Evolutionary conservation across 768 basidiomycete genomes (phyloP).

Genomic region (Peribolospora baueri): DNA sequence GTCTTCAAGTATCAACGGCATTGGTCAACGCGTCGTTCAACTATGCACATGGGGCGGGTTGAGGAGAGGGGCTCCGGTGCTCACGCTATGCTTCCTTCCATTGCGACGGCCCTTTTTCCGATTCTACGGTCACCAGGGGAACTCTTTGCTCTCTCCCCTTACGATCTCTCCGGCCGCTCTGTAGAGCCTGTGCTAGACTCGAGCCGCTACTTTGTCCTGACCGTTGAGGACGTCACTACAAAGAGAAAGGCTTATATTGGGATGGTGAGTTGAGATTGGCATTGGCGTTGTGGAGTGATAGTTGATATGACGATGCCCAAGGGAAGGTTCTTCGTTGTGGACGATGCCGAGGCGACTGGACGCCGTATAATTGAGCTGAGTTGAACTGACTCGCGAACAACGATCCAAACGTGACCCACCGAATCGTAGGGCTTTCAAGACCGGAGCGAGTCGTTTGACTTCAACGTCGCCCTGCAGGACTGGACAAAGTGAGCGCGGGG

Average conservation of each 20-base stretch:
- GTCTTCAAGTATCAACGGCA: no score
- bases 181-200: conserved; percentile 11
- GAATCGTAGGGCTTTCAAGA: conserved; percentile 10
- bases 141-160: conserved; percentile 12
- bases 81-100: no score
- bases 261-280: neutral
- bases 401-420: no score
- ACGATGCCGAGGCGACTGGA: no score
- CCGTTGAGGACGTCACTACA: conserved; percentile 9
- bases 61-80: no score
- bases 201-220: conserved; percentile 12
- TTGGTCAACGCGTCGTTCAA: no score
- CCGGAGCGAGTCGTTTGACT: conserved; percentile 14
- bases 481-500: no score
- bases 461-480: conserved; percentile 15
- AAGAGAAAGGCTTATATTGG: neutral
- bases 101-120: no score
- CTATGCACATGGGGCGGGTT: no score
- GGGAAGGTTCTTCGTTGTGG: no score
- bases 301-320: conserved; percentile 1
- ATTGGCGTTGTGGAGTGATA: neutral
- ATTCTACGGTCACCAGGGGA: conserved; percentile 4
- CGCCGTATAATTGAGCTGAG: neutral
- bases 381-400: neutral
- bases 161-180: conserved; percentile 8